A percentile compares a stretch with the other conserved stretches of the same genome.
These are phyloP conservation scores for Alisma plantagoaquatica DNA, from an alignment of 106 monocot species.

Conservation along the genomic window DNA sequence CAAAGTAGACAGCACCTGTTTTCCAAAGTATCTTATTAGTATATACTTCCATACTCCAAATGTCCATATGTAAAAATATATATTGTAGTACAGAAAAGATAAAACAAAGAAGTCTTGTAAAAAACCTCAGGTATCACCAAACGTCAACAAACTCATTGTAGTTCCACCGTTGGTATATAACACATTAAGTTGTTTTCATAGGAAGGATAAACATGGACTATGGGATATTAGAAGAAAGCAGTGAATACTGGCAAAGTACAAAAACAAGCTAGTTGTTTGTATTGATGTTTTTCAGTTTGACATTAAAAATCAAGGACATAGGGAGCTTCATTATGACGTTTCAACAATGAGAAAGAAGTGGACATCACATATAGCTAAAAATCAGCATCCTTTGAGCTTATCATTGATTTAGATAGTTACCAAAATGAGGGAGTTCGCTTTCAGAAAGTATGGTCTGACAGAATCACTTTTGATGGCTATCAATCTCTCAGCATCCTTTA, in stretches of 20 bases:
- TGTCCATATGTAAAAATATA: too few species aligned
- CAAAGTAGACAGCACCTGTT: too few species aligned
- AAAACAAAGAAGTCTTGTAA: too few species aligned
- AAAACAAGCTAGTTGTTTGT: not conserved
- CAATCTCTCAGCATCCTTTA: conserved; percentile 91
- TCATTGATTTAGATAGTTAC: conserved; percentile 22
- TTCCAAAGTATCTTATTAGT: too few species aligned
- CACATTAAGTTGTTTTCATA: too few species aligned
- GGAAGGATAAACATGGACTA: too few species aligned
- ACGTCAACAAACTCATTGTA: too few species aligned
- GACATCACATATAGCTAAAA: not conserved
- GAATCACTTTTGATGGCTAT: conserved; percentile 19
- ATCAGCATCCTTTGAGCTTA: not conserved
- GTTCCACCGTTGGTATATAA: too few species aligned
- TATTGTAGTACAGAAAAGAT: too few species aligned
- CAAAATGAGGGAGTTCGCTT: conserved; percentile 79
- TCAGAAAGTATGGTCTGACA: conserved; percentile 72
- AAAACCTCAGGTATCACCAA: too few species aligned
- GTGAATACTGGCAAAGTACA: not conserved
- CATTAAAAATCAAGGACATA: not conserved
- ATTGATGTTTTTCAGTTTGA: not conserved
- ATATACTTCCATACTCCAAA: too few species aligned
- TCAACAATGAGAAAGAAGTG: not conserved
- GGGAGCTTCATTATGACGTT: not conserved
- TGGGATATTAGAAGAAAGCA: too few species aligned